phyloP scores from a whole-genome alignment of 2,329 filamentous ascomycete species.

The Myriangium duriaei region DNA sequence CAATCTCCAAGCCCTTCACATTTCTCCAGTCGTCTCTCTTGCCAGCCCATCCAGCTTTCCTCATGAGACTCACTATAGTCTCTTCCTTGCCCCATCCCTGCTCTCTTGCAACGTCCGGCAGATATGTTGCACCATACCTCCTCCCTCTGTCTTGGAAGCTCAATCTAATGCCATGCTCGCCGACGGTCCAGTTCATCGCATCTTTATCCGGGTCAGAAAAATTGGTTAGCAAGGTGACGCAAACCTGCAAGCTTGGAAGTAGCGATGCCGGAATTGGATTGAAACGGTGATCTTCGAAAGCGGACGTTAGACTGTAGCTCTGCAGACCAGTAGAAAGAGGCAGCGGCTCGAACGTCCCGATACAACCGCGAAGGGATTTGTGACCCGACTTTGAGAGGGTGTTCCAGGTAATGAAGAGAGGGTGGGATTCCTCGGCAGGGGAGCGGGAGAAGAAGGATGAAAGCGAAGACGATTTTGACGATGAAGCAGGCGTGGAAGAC shows the following conservation, averaged over 20 bases:
- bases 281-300: conserved; percentile 53
- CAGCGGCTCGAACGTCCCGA: conserved; percentile 80
- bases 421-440: conserved; percentile 33
- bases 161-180: conserved; percentile 76
- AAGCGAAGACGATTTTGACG: conserved; percentile 35
- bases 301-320: conserved; percentile 72
- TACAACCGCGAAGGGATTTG: conserved; percentile 75
- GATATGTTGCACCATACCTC: conserved; percentile 74
- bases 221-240: conserved; percentile 56
- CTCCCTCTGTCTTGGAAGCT: conserved; percentile 63
- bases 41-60: conserved; percentile 86
- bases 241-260: conserved; percentile 58
- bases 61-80: conserved; percentile 76
- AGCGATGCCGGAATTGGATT: conserved; percentile 52
- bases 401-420: conserved; percentile 94
- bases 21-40: conserved; percentile 56
- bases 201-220: conserved; percentile 49
- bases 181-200: conserved; percentile 74
- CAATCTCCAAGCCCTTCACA: conserved; percentile 59
- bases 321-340: conserved; percentile 60
- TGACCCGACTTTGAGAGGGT: conserved; percentile 48
- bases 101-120: conserved; percentile 82
- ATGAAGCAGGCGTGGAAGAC: conserved; percentile 28
- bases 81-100: conserved; percentile 95
- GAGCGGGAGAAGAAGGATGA: conserved; percentile 23